These are phyloP conservation scores for Geotrichum fermentans DNA, from an alignment of 1,139 yeast species.

Conservation along the genomic window DNA sequence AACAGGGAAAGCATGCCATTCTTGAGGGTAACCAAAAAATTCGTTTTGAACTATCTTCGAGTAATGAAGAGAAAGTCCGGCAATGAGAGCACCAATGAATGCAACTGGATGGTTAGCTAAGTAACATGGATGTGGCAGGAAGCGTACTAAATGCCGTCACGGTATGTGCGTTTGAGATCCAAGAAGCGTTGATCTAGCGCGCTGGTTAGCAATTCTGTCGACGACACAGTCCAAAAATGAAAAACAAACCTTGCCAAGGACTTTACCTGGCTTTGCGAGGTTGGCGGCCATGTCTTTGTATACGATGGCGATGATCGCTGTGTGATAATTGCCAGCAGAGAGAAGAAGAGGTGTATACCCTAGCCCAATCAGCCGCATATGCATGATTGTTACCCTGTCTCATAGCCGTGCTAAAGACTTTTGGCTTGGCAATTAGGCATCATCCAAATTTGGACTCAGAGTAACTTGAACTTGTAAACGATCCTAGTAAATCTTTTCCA, in stretches of 20 bases:
- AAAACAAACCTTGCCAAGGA: conserved; percentile 14
- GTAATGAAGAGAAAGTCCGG: conserved; percentile 73
- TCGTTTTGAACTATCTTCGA: conserved; percentile 84
- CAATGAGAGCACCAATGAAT: conserved; percentile 64
- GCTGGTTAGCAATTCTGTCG: no score
- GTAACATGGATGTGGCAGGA: not conserved
- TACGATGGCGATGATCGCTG: no score
- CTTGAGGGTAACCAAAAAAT: conserved; percentile 86
- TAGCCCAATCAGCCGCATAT: no score
- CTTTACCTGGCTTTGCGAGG: conserved; percentile 20
- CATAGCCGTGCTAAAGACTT: no score
- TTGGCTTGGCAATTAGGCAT: no score
- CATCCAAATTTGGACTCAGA: no score
- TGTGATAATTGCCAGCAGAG: no score
- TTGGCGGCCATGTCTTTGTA: not conserved
- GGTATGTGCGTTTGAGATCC: conserved; percentile 67
- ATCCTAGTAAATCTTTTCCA: no score
- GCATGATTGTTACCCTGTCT: no score
- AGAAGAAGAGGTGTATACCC: no score
- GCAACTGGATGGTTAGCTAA: conserved; percentile 43
- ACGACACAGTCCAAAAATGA: not conserved
- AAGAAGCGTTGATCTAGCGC: conserved; percentile 50
- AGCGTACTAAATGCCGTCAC: conserved; percentile 48
- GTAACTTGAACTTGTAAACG: no score
- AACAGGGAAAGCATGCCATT: conserved; percentile 51